Evolutionary conservation across 768 basidiomycete genomes (phyloP).

Genomic region (Vararia minispora): DNA sequence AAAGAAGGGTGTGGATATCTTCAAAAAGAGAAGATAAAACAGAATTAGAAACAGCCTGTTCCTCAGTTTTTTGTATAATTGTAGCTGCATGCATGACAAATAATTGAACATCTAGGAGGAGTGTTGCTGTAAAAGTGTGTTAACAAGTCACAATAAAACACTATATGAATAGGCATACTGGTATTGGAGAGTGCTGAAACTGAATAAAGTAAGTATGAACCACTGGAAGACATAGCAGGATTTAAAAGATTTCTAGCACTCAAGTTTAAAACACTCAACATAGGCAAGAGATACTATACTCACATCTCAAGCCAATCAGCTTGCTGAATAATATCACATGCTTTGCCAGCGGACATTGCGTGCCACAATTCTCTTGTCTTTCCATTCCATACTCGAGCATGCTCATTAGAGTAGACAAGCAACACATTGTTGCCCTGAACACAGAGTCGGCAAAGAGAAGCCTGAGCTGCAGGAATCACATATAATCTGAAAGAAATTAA

Average conservation of each 20-base stretch:
- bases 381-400: slow-evolving; percentile 82
- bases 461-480: slow-evolving; percentile 72
- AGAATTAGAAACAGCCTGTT: no score
- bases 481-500: slow-evolving; percentile 41
- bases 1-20: slow-evolving; percentile 54
- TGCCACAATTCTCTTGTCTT: slow-evolving; percentile 77
- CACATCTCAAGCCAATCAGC: slow-evolving; percentile 73
- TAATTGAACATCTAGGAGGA: no score
- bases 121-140: no score
- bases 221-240: no score
- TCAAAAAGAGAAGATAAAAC: no score
- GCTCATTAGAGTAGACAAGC: slow-evolving; percentile 62
- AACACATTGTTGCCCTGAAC: slow-evolving; percentile 60
- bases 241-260: background rate
- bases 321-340: slow-evolving; percentile 57
- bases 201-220: no score
- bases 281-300: slow-evolving; percentile 5
- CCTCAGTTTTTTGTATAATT: no score
- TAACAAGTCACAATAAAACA: no score
- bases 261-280: background rate
- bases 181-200: background rate
- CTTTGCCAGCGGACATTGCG: slow-evolving; percentile 68
- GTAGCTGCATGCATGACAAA: no score
- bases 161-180: background rate
- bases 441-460: slow-evolving; percentile 52